These are phyloP conservation scores for Mucor saturninus DNA, from an alignment of 371 early-diverging fungal genomes.

Conservation along the genomic window DNA sequence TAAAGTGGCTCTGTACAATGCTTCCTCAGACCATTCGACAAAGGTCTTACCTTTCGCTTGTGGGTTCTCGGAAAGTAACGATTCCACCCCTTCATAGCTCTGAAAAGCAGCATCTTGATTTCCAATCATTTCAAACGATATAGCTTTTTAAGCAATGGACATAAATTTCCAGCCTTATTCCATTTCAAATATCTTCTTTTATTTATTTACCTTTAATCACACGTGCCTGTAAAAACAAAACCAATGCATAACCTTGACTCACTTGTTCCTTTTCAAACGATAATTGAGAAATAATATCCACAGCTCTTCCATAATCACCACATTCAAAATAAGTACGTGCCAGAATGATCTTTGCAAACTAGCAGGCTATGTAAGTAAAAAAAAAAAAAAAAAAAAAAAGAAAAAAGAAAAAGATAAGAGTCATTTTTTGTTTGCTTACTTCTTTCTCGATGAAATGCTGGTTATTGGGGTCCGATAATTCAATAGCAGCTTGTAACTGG, in stretches of 20 bases:
- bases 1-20: constrained; percentile 68
- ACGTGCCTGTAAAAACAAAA: constrained; percentile 55
- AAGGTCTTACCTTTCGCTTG: constrained; percentile 51
- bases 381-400: constrained; percentile 1
- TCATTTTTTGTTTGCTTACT: constrained; percentile 21
- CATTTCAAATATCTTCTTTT: background rate
- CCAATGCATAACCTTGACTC: constrained; percentile 56
- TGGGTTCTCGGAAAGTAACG: constrained; percentile 42
- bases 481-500: constrained; percentile 30
- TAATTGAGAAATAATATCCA: constrained; percentile 35
- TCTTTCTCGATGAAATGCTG: constrained; percentile 29
- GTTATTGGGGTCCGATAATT: constrained; percentile 17
- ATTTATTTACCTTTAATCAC: constrained; percentile 53
- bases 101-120: constrained; percentile 51
- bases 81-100: constrained; percentile 55
- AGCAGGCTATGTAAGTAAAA: background rate
- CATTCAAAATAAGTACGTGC: constrained; percentile 45
- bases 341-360: constrained; percentile 52
- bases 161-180: background rate
- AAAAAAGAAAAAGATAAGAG: background rate
- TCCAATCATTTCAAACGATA: constrained; percentile 57
- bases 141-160: constrained; percentile 32
- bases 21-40: constrained; percentile 71
- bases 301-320: constrained; percentile 39
- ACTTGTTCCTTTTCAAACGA: constrained; percentile 38